Conservation (phyloP, 2,329 filamentous ascomycete genomes). For the Gnomoniopsis smithogilvyi region DNA sequence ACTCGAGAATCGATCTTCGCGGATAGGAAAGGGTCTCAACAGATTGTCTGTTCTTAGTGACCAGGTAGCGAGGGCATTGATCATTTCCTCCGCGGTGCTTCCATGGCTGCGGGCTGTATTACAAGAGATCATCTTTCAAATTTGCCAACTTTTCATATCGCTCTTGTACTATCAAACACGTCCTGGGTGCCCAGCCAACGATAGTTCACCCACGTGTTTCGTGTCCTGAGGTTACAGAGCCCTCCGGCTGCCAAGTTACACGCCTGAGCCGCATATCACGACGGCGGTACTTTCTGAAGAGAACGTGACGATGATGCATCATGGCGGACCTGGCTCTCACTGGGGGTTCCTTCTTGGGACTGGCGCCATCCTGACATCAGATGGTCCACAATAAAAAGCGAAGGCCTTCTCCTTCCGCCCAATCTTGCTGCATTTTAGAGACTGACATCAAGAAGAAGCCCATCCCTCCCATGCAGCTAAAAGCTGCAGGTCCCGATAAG, state of each 20-base stretch:
- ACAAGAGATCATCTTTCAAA: not conserved
- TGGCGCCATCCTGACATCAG: not conserved
- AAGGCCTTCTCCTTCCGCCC: not conserved
- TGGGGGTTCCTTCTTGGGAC: not conserved
- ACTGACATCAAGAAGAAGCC: not conserved
- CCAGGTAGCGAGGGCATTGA: no score
- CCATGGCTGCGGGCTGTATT: not conserved
- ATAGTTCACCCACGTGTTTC: not conserved
- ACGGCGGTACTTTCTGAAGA: not conserved
- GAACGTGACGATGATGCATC: no score
- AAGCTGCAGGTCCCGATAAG: conserved; percentile 3
- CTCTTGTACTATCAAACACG: not conserved
- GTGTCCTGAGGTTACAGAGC: not conserved
- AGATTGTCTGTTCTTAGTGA: not conserved
- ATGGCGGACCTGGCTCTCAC: no score
- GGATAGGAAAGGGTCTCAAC: not conserved
- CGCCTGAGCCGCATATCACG: not conserved
- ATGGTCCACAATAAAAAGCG: not conserved
- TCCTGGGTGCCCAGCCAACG: not conserved
- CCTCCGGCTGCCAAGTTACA: not conserved
- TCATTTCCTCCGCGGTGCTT: no score
- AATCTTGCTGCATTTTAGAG: not conserved
- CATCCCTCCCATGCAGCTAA: not conserved
- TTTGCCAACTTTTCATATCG: not conserved
- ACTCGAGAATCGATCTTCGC: not conserved